A percentile compares a stretch with the other conserved stretches of the same genome.
phyloP scores from a whole-genome alignment of 352 stramenopile genomes.

The Stramenopiles sp. region DNA sequence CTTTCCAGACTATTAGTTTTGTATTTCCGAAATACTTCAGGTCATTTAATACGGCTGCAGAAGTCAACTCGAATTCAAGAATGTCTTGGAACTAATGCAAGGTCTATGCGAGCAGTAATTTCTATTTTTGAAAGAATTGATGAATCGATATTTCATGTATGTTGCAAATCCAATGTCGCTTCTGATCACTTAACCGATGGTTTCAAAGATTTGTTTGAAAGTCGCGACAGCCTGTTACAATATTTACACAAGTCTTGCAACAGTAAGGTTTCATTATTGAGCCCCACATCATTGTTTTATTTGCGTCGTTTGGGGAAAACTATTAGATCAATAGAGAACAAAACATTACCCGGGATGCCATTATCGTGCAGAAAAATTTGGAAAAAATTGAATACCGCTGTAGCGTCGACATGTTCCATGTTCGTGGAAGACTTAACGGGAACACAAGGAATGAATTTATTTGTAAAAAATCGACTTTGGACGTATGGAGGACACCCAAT shows the following conservation, averaged over 20 bases:
- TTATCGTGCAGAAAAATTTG: neutral
- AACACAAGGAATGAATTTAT: neutral
- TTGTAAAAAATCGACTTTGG: neutral
- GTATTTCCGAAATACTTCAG: neutral
- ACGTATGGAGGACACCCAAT: neutral
- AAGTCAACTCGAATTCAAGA: neutral
- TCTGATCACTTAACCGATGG: neutral
- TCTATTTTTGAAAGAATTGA: conserved; percentile 12
- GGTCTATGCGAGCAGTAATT: neutral
- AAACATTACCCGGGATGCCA: neutral
- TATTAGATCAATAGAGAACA: neutral
- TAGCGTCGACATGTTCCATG: neutral
- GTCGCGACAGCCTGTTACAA: neutral
- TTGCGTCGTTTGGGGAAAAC: neutral
- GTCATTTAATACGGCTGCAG: neutral
- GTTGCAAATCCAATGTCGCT: neutral
- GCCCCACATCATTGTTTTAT: neutral
- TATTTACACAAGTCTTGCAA: neutral
- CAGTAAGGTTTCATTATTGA: neutral
- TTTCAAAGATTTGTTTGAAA: neutral
- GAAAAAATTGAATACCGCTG: neutral
- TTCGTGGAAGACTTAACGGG: conserved; percentile 8
- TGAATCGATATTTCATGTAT: conserved; percentile 6
- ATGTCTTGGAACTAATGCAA: neutral
- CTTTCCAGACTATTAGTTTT: neutral